phyloP scores from a whole-genome alignment of 768 basidiomycete species.

The Coprinopsis strossmayeri region DNA sequence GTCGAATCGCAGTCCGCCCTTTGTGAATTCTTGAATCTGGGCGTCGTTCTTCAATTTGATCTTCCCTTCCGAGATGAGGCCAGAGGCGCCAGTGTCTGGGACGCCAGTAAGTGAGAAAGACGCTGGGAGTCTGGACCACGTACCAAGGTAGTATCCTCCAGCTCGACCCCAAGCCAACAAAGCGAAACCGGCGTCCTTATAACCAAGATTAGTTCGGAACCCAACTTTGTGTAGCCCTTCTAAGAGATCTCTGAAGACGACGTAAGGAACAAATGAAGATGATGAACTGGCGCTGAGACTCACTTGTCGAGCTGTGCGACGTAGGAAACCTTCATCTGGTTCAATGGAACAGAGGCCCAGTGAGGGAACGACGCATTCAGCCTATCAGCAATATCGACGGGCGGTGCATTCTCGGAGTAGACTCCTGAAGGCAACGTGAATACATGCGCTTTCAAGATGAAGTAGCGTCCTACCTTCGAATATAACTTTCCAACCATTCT shows the following conservation, averaged over 20 bases:
- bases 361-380: constrained; percentile 42
- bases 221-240: constrained; percentile 36
- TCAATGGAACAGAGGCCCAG: constrained; percentile 16
- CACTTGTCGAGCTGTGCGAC: constrained; percentile 33
- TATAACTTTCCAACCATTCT: constrained; percentile 27
- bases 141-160: constrained; percentile 34
- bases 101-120: not conserved
- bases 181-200: constrained; percentile 30
- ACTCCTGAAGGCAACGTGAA: constrained; percentile 13
- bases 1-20: constrained; percentile 39
- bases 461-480: constrained; percentile 16
- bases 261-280: not conserved
- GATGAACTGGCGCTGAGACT: not conserved
- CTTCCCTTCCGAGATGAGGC: constrained; percentile 58
- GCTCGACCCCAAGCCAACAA: constrained; percentile 24
- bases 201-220: constrained; percentile 37
- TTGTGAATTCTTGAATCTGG: constrained; percentile 37
- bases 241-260: constrained; percentile 22
- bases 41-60: constrained; percentile 67
- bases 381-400: constrained; percentile 44
- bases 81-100: constrained; percentile 51
- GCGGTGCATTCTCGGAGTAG: constrained; percentile 44
- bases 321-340: constrained; percentile 14
- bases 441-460: not conserved
- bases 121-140: not conserved